These are phyloP conservation scores for Pseudogymnoascus sp. DNA, from an alignment of 2,329 filamentous ascomycete species.

Conservation along the genomic window DNA sequence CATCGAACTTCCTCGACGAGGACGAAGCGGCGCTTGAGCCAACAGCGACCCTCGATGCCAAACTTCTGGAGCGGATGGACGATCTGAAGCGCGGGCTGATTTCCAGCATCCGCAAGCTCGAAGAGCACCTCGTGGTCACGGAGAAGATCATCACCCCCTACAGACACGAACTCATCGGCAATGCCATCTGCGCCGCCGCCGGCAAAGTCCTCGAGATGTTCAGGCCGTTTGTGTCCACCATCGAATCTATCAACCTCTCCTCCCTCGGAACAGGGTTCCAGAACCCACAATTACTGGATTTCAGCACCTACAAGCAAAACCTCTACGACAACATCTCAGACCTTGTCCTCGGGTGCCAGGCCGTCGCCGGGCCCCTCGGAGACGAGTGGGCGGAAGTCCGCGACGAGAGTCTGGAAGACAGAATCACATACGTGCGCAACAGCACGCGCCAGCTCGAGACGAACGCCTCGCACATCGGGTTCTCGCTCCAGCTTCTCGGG, in stretches of 20 bases:
- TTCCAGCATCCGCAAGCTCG: conserved; percentile 77
- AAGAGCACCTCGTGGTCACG: conserved; percentile 68
- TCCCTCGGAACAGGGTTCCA: conserved; percentile 70
- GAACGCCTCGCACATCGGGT: conserved; percentile 78
- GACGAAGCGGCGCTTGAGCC: conserved; percentile 67
- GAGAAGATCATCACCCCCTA: conserved; percentile 76
- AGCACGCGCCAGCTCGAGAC: conserved; percentile 76
- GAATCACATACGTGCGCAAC: conserved; percentile 69
- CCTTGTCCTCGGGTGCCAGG: conserved; percentile 77
- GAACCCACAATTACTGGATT: conserved; percentile 79
- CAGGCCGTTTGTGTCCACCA: conserved; percentile 77
- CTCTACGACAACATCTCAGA: conserved; percentile 91
- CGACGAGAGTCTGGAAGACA: conserved; percentile 79
- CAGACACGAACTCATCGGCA: conserved; percentile 71
- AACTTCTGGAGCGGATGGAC: conserved; percentile 73
- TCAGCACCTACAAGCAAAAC: conserved; percentile 83
- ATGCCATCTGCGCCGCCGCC: conserved; percentile 71
- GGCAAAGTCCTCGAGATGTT: conserved; percentile 80
- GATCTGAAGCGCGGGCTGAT: conserved; percentile 78
- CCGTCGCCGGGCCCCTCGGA: conserved; percentile 80
- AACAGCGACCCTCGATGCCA: conserved; percentile 63
- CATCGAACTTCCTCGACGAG: conserved; percentile 80
- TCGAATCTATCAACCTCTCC: conserved; percentile 87
- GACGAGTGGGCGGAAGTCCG: conserved; percentile 96
- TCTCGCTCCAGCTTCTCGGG: conserved; percentile 77